phyloP scores from a whole-genome alignment of 805 yeast genomes.

The Tetrapisispora namnaoensis region DNA sequence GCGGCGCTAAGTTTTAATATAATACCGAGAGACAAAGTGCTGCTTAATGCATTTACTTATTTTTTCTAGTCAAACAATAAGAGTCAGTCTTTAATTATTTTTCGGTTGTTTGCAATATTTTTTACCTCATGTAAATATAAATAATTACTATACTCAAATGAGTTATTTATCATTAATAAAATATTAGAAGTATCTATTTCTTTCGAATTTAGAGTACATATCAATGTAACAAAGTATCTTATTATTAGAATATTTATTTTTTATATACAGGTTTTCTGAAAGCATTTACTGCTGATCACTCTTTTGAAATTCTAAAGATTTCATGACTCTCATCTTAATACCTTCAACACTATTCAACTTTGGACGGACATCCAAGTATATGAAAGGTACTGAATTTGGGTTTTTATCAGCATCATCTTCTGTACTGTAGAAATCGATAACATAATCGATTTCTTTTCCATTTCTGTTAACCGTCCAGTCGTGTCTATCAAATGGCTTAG shows the following conservation, averaged over 20 bases:
- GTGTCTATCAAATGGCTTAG: slow-evolving; percentile 88
- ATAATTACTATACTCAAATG: not conserved
- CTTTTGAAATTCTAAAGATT: slow-evolving; percentile 44
- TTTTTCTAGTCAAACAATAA: not conserved
- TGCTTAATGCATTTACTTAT: not conserved
- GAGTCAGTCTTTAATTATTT: not conserved
- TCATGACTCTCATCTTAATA: slow-evolving; percentile 51
- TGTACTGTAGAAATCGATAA: slow-evolving; percentile 73
- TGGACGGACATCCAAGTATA: slow-evolving; percentile 86
- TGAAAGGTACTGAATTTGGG: slow-evolving; percentile 26
- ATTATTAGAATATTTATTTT: not conserved
- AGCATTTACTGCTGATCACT: not conserved
- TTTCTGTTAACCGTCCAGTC: slow-evolving; percentile 88
- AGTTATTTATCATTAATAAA: too few species aligned
- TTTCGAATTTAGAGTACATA: not conserved
- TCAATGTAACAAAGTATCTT: not conserved
- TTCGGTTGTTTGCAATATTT: not conserved
- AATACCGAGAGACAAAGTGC: not conserved
- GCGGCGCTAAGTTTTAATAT: slow-evolving; percentile 21
- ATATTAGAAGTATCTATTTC: too few species aligned
- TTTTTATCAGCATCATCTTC: slow-evolving; percentile 29
- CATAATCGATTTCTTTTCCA: slow-evolving; percentile 77
- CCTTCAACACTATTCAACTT: slow-evolving; percentile 81
- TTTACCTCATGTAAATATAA: not conserved
- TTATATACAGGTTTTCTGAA: not conserved